phyloP scores from a whole-genome alignment of 164 flowering plant species.

The Macadamia integrifolia region DNA sequence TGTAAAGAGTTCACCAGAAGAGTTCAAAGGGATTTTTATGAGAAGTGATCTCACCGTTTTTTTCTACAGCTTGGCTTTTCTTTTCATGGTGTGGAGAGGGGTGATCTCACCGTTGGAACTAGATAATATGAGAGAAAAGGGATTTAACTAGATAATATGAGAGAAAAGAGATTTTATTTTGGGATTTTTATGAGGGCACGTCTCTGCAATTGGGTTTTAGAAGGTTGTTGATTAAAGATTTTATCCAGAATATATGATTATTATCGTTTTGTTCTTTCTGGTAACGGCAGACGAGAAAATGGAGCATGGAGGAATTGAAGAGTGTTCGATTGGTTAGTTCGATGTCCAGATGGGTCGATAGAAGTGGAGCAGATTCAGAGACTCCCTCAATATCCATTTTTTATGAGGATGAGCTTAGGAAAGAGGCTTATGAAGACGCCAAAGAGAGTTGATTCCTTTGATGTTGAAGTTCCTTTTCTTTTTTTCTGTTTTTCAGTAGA shows the following conservation, averaged over 20 bases:
- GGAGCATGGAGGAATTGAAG: slow-evolving; percentile 26
- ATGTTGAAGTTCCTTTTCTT: slow-evolving; percentile 42
- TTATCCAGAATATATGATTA: neutral
- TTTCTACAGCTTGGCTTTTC: too few relatives aligned
- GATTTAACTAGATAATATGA: too few relatives aligned
- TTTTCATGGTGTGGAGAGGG: too few relatives aligned
- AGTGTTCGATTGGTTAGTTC: slow-evolving; percentile 17
- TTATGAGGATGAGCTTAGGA: slow-evolving; percentile 33
- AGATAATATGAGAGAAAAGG: too few relatives aligned
- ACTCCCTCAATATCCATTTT: slow-evolving; percentile 40
- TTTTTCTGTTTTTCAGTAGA: too few relatives aligned
- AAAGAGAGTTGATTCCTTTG: slow-evolving; percentile 78
- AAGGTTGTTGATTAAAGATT: neutral
- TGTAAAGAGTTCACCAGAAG: neutral
- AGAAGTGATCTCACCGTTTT: too few relatives aligned
- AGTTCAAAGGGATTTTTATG: neutral
- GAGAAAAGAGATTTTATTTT: too few relatives aligned
- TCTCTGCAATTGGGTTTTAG: too few relatives aligned
- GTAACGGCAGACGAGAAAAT: neutral
- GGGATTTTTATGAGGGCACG: too few relatives aligned
- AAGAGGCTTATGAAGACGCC: slow-evolving; percentile 73
- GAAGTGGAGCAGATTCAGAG: slow-evolving; percentile 86
- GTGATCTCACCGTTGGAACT: too few relatives aligned
- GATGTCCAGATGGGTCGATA: slow-evolving; percentile 85
- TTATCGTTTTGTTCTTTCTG: too few relatives aligned